Percentiles rank a stretch among this genome's conserved stretches.
Conservation (phyloP, 768 basidiomycete species). For the Kwoniella europaea region DNA sequence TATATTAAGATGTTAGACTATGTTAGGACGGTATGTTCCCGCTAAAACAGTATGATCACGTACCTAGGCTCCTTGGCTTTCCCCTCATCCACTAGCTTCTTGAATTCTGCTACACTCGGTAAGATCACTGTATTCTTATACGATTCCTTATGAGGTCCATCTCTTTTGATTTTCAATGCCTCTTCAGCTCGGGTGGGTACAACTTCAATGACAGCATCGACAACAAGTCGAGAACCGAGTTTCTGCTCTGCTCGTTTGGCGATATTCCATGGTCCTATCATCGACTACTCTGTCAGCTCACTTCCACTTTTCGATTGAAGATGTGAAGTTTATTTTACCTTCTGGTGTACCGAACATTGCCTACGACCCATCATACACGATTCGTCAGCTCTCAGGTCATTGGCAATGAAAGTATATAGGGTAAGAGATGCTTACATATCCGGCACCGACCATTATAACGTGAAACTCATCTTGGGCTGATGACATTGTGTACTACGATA, state of each 20-base stretch:
- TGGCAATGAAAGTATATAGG: not conserved
- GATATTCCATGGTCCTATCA: constrained; percentile 56
- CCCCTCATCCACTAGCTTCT: constrained; percentile 29
- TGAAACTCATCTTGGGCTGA: constrained; percentile 27
- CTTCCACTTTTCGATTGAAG: not conserved
- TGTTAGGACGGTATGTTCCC: not conserved
- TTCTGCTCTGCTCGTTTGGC: constrained; percentile 65
- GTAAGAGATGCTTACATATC: constrained; percentile 35
- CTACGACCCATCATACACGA: constrained; percentile 12
- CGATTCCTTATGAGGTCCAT: constrained; percentile 82
- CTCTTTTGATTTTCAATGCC: constrained; percentile 77
- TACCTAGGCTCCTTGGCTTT: constrained; percentile 35
- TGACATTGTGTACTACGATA: no score
- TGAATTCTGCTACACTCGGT: constrained; percentile 27
- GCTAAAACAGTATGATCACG: constrained; percentile 11
- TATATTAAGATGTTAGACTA: not conserved
- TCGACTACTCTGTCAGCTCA: not conserved
- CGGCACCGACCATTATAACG: constrained; percentile 43
- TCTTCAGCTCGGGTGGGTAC: constrained; percentile 78
- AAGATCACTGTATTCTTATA: constrained; percentile 71
- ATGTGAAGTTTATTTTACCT: constrained; percentile 24
- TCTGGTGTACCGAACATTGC: constrained; percentile 52
- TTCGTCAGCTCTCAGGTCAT: not conserved
- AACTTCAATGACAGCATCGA: constrained; percentile 91
- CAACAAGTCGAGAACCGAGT: constrained; percentile 89